phyloP scores from a whole-genome alignment of 192 early-diverging fungal genomes.

The Podila horticola region DNA sequence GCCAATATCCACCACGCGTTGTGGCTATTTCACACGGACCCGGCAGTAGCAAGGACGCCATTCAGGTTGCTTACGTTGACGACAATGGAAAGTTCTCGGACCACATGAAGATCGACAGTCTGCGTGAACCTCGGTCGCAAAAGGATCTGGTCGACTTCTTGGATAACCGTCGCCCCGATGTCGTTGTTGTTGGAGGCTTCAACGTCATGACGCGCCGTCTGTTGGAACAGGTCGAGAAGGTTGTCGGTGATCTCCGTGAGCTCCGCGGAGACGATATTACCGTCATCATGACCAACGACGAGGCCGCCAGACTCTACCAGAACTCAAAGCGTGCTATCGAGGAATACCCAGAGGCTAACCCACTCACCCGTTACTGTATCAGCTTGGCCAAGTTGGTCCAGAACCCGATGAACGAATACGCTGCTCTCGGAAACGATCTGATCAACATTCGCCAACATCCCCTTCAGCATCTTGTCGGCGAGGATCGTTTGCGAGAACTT shows the following conservation, averaged over 20 bases:
- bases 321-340: slow-evolving; percentile 75
- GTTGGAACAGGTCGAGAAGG: slow-evolving; percentile 70
- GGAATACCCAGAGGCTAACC: slow-evolving; percentile 75
- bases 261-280: slow-evolving; percentile 57
- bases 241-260: slow-evolving; percentile 62
- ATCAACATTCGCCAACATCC: slow-evolving; percentile 79
- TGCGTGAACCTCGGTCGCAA: slow-evolving; percentile 54
- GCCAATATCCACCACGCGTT: slow-evolving; percentile 66
- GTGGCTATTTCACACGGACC: slow-evolving; percentile 80
- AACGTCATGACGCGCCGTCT: slow-evolving; percentile 79
- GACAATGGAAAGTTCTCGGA: slow-evolving; percentile 79
- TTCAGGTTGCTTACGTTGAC: slow-evolving; percentile 76
- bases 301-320: slow-evolving; percentile 87
- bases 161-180: slow-evolving; percentile 70
- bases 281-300: slow-evolving; percentile 87
- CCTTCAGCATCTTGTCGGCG: slow-evolving; percentile 72
- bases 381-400: slow-evolving; percentile 85
- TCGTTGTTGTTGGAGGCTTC: slow-evolving; percentile 86
- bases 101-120: slow-evolving; percentile 68
- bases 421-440: slow-evolving; percentile 72
- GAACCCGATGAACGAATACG: slow-evolving; percentile 85
- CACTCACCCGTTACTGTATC: slow-evolving; percentile 88
- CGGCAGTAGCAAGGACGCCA: slow-evolving; percentile 65
- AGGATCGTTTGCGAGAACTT: slow-evolving; percentile 70
- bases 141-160: slow-evolving; percentile 69